phyloP scores from a whole-genome alignment of 202 grass and related monocot genomes.

The Carex sylvatica region DNA sequence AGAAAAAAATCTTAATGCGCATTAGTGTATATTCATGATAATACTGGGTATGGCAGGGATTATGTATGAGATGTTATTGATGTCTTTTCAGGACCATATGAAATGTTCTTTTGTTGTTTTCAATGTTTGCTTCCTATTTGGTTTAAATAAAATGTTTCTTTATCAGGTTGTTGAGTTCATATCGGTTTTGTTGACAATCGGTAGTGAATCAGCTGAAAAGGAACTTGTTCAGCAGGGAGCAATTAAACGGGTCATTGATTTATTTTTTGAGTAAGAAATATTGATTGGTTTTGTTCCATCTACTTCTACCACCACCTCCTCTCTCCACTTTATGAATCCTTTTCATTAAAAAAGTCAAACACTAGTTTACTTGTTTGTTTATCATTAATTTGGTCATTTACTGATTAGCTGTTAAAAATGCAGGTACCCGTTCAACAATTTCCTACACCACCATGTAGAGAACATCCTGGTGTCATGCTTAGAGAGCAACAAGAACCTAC shows the following conservation, averaged over 20 bases:
- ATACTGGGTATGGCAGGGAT: slow-evolving; percentile 20
- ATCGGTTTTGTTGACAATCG: slow-evolving; percentile 91
- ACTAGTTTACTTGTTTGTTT: slow-evolving; percentile 13
- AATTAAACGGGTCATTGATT: slow-evolving; percentile 64
- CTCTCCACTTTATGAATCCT: not conserved
- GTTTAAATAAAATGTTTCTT: slow-evolving; percentile 23
- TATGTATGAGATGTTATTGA: not conserved
- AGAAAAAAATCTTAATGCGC: not conserved
- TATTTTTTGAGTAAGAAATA: slow-evolving; percentile 88
- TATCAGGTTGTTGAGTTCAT: slow-evolving; percentile 94
- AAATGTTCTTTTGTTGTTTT: slow-evolving; percentile 19
- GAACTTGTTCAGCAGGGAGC: slow-evolving; percentile 71
- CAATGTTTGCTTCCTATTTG: slow-evolving; percentile 18
- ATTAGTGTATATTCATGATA: not conserved
- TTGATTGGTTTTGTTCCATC: not conserved
- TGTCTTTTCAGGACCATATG: not conserved
- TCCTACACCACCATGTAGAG: slow-evolving; percentile 96
- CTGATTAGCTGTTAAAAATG: slow-evolving; percentile 22
- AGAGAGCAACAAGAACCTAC: slow-evolving; percentile 61
- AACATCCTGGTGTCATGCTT: slow-evolving; percentile 88
- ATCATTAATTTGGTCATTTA: not conserved
- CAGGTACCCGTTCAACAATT: slow-evolving; percentile 97
- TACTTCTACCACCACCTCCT: not conserved
- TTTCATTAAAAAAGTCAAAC: not conserved
- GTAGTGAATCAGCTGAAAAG: slow-evolving; percentile 87